phyloP scores from a whole-genome alignment of 768 basidiomycete genomes.

The Trametes punicea region DNA sequence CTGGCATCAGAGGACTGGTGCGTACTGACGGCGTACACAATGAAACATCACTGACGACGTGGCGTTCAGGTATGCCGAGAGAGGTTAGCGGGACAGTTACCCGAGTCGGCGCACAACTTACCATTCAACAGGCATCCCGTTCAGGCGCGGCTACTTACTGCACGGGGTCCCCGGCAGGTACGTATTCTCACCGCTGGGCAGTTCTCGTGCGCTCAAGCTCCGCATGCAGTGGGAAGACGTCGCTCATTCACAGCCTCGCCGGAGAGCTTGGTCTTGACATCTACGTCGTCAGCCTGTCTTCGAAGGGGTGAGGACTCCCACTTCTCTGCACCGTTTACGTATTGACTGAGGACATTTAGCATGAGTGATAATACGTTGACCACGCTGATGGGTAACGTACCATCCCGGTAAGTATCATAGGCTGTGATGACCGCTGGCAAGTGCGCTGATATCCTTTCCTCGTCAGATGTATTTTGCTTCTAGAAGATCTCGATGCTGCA shows the following conservation, averaged over 20 bases:
- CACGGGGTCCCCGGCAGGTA: conserved; percentile 87
- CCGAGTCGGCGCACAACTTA: neutral
- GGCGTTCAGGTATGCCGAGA: conserved; percentile 76
- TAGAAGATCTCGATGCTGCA: conserved; percentile 92
- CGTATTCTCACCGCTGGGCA: conserved; percentile 4
- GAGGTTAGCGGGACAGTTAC: conserved; percentile 50
- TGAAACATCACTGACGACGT: conserved; percentile 14
- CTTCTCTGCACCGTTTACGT: conserved; percentile 7
- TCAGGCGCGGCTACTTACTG: conserved; percentile 80
- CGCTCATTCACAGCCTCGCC: conserved; percentile 79
- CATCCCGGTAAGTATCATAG: conserved; percentile 55
- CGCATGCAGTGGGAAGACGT: conserved; percentile 70
- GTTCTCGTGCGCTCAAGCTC: conserved; percentile 11
- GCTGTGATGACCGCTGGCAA: conserved; percentile 7
- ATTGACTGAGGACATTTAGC: conserved; percentile 36
- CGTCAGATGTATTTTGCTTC: conserved; percentile 80
- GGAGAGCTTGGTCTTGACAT: conserved; percentile 87
- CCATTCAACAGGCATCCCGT: conserved; percentile 67
- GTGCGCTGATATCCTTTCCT: conserved; percentile 16
- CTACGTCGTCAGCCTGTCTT: conserved; percentile 84
- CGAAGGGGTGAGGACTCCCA: conserved; percentile 63
- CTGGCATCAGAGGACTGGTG: conserved; percentile 82
- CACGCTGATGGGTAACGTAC: conserved; percentile 86
- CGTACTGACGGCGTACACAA: conserved; percentile 32
- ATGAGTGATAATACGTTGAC: conserved; percentile 90